Percentiles rank a stretch among this genome's conserved stretches.
phyloP scores from a whole-genome alignment of 345 rosid genomes.

The Dovyalis caffra region DNA sequence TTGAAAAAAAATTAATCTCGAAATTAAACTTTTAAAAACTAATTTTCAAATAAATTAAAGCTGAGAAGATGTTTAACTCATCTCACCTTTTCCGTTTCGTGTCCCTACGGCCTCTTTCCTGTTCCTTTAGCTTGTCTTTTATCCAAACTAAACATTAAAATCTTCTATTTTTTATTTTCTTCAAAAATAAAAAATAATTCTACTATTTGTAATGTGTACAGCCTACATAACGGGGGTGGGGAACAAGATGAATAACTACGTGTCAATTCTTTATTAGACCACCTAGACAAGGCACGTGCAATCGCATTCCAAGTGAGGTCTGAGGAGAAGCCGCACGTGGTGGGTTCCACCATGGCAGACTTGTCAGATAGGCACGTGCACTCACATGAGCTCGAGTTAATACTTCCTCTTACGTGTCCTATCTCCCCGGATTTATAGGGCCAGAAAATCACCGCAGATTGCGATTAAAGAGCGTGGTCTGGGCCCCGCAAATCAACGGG shows the following conservation, averaged over 20 bases:
- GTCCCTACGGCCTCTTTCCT: too few species aligned
- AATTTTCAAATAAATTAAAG: too few species aligned
- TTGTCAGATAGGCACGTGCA: conserved; percentile 59
- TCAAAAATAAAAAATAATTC: background rate
- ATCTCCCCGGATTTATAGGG: conserved; percentile 24
- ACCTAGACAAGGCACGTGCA: conserved; percentile 27
- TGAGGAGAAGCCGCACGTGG: conserved; percentile 39
- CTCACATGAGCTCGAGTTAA: conserved; percentile 45
- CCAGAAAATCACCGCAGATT: conserved; percentile 30
- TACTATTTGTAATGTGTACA: background rate
- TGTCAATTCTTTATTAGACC: conserved; percentile 16
- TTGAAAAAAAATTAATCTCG: too few species aligned
- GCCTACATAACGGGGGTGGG: conserved; percentile 16
- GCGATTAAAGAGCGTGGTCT: conserved; percentile 7
- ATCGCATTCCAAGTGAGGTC: background rate
- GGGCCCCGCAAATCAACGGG: conserved; percentile 15
- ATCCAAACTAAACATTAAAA: too few species aligned
- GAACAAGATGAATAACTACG: conserved; percentile 20
- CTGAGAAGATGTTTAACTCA: too few species aligned
- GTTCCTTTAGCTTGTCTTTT: too few species aligned
- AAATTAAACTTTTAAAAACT: too few species aligned
- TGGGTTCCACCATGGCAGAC: conserved; percentile 26
- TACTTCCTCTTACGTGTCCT: conserved; percentile 19
- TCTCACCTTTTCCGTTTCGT: too few species aligned
- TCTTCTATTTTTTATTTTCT: too few species aligned